Percentiles rank a stretch among this genome's conserved stretches.
Conservation (phyloP, 2,329 filamentous ascomycete species). For the Colletotrichum caudatum region DNA sequence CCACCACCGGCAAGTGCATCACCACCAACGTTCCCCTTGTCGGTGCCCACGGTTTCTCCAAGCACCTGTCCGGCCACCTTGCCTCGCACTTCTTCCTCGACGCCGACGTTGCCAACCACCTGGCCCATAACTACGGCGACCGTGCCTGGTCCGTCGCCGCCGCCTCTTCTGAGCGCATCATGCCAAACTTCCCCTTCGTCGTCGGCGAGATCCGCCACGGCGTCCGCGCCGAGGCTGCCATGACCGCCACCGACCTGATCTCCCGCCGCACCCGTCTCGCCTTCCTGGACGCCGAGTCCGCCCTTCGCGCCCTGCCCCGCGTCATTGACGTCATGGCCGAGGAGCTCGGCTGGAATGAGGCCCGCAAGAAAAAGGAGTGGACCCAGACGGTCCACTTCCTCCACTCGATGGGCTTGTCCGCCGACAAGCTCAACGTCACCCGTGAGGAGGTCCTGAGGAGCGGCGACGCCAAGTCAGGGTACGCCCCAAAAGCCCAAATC, state of each 20-base stretch:
- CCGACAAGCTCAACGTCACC: slow-evolving; percentile 46
- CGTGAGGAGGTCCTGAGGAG: slow-evolving; percentile 47
- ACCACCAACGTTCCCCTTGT: slow-evolving; percentile 80
- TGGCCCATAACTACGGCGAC: slow-evolving; percentile 58
- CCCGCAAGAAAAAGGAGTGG: slow-evolving; percentile 67
- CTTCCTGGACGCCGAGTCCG: slow-evolving; percentile 80
- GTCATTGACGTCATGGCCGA: slow-evolving; percentile 80
- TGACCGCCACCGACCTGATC: slow-evolving; percentile 78
- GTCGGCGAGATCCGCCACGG: slow-evolving; percentile 81
- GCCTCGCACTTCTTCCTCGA: slow-evolving; percentile 51
- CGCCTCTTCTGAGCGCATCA: slow-evolving; percentile 65
- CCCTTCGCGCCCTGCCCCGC: slow-evolving; percentile 74
- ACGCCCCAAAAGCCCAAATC: slow-evolving; percentile 19
- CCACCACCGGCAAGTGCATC: slow-evolving; percentile 78
- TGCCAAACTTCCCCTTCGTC: slow-evolving; percentile 76
- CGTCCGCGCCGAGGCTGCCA: slow-evolving; percentile 78
- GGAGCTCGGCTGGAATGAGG: slow-evolving; percentile 73
- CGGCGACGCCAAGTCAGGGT: slow-evolving; percentile 23
- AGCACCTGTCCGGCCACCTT: slow-evolving; percentile 50
- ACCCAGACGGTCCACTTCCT: slow-evolving; percentile 65
- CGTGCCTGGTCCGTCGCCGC: slow-evolving; percentile 79
- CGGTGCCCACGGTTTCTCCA: slow-evolving; percentile 78
- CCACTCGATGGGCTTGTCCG: slow-evolving; percentile 58
- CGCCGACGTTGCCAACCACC: slow-evolving; percentile 56
- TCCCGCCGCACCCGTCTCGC: slow-evolving; percentile 78